phyloP scores from a whole-genome alignment of 2,329 filamentous ascomycete genomes.

The Dactylellina haptotyla region DNA sequence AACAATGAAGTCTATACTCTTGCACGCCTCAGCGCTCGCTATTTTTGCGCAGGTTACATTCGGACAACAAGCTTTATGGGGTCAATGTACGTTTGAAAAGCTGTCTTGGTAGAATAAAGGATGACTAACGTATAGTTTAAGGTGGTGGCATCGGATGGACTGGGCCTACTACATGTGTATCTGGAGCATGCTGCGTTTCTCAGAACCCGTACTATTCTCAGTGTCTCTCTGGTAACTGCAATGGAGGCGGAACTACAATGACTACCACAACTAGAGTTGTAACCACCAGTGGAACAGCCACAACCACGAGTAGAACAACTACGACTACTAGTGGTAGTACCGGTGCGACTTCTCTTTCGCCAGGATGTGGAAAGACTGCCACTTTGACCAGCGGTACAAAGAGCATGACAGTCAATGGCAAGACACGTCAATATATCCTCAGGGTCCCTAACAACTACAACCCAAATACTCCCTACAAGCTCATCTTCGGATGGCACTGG shows the following conservation, averaged over 20 bases:
- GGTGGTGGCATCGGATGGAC: slow-evolving; percentile 61
- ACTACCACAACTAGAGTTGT: slow-evolving; percentile 14
- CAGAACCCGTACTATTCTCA: slow-evolving; percentile 57
- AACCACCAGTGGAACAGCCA: background rate
- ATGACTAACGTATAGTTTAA: slow-evolving; percentile 31
- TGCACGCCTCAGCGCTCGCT: slow-evolving; percentile 1
- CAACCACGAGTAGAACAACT: background rate
- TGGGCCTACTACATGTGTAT: slow-evolving; percentile 55
- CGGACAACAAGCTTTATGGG: slow-evolving; percentile 16
- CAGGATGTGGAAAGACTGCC: slow-evolving; percentile 14
- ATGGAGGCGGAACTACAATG: background rate
- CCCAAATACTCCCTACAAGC: slow-evolving; percentile 60
- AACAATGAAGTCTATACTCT: slow-evolving; percentile 25
- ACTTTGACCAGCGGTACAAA: slow-evolving; percentile 59
- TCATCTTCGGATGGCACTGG: slow-evolving; percentile 64
- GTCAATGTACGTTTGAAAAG: slow-evolving; percentile 28
- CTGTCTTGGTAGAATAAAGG: background rate
- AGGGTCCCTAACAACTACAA: slow-evolving; percentile 63
- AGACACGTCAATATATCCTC: slow-evolving; percentile 62
- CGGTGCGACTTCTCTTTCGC: slow-evolving; percentile 16
- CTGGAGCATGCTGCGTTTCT: slow-evolving; percentile 52
- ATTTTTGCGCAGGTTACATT: slow-evolving; percentile 12
- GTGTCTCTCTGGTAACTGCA: slow-evolving; percentile 53
- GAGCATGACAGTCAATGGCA: slow-evolving; percentile 61
- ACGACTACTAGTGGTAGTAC: slow-evolving; percentile 7